Base-by-base conservation (phyloP, 495 filamentous ascomycete species). In the Aspergillus affinis region DNA sequence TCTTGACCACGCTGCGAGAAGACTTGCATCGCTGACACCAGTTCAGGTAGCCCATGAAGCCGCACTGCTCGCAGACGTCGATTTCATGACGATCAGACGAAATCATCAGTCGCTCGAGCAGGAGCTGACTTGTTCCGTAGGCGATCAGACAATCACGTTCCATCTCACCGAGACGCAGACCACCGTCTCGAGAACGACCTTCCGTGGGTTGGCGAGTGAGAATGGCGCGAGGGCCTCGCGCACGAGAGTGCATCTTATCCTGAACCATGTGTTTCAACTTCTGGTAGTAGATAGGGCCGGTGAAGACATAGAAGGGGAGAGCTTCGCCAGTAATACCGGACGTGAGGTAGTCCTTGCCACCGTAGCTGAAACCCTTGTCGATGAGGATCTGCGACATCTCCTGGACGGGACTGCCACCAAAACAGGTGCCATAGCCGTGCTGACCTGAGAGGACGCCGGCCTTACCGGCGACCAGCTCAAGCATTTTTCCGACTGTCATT, bases 211-310 rank as follows among this genome's bases (percentile, higher is more conserved):
- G 94, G 26, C 94, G 89, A 4, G 94, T 99, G 6, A 99, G 82
- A 54, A 93, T 91, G 10, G 93, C 93, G 19, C 89, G 86, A 2
- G 95, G 94, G 4, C 94, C 94, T 48, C 90, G 88, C 10, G 92
- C 85, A 56, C 94, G 92, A 9, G 92, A 91, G 75, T 99, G 94
- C 93, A 99, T 97, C 82, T 99, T 99, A 67, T 99, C 94, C 71
- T 96, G 91, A 30, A 99, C 94, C 94, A 99, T 99, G 84, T 99
- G 94, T 84, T 98, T 99, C 48, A 99, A 86, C 66, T 97, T 96
- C 81, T 99, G 94, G 82, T 99, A 99, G 82, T 96, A 99, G 75
- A 97, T 98, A 4, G 94, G 94, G 0, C 94, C 94, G 66, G 93
- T 95, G 82, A 97, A 99, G 74, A 99, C 93, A 69, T 99, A 98